Evolutionary conservation across 768 basidiomycete species (phyloP).

Genomic region (Russula ochroleuca): DNA sequence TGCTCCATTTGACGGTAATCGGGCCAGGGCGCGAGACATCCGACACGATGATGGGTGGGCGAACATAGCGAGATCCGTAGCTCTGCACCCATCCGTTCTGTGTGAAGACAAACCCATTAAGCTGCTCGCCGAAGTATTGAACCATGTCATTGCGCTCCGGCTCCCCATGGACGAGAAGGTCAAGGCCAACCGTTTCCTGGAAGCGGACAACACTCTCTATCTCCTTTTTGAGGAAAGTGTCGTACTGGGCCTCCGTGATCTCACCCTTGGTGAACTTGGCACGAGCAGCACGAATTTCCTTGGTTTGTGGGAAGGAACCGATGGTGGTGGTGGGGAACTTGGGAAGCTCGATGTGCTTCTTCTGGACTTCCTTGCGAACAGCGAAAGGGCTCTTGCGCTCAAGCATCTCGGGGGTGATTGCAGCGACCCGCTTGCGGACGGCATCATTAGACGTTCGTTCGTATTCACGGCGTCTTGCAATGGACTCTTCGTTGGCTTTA

Average conservation of each 20-base stretch:
- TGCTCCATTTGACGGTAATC: slow-evolving; percentile 96
- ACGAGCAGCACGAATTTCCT: slow-evolving; percentile 96
- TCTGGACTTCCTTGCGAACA: slow-evolving; percentile 81
- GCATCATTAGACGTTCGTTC: slow-evolving; percentile 90
- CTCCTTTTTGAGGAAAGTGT: slow-evolving; percentile 98
- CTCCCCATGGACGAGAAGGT: slow-evolving; percentile 97
- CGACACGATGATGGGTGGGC: slow-evolving; percentile 96
- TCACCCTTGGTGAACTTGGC: slow-evolving; percentile 92
- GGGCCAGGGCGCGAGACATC: slow-evolving; percentile 90
- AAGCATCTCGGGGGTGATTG: slow-evolving; percentile 81
- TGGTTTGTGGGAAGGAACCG: slow-evolving; percentile 99
- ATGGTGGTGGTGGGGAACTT: slow-evolving; percentile 99
- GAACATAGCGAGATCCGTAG: slow-evolving; percentile 98
- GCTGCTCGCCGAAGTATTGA: slow-evolving; percentile 97
- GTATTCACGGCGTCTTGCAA: slow-evolving; percentile 90
- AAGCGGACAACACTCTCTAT: slow-evolving; percentile 89
- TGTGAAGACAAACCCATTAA: slow-evolving; percentile 95
- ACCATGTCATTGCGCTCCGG: slow-evolving; percentile 99
- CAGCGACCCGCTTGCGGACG: slow-evolving; percentile 91
- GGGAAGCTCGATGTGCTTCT: slow-evolving; percentile 83
- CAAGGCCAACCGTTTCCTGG: slow-evolving; percentile 95
- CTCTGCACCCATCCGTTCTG: slow-evolving; percentile 99
- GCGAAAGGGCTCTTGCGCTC: slow-evolving; percentile 88
- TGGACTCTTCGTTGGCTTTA: slow-evolving; percentile 86
- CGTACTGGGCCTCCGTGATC: slow-evolving; percentile 81